Evolutionary conservation across 441 rosid genomes (phyloP).

Genomic region (Daphne laureola): DNA sequence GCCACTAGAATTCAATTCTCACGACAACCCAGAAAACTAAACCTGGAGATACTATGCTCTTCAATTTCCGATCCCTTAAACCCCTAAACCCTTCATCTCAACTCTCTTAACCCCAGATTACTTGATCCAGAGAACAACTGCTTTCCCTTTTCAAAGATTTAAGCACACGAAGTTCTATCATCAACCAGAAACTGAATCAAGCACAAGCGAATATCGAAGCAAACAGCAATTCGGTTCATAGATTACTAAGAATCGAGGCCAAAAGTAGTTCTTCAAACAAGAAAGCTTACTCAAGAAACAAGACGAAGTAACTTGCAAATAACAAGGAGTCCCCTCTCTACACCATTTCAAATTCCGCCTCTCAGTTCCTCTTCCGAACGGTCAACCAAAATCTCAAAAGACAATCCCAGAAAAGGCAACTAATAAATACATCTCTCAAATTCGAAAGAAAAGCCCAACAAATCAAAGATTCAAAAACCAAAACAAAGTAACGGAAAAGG

Average conservation of each 20-base stretch:
- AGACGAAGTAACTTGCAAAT: neutral
- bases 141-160: no score
- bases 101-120: no score
- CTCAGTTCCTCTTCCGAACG: constrained; percentile 15
- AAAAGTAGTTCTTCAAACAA: neutral
- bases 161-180: no score
- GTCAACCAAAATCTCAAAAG: constrained; percentile 14
- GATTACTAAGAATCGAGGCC: constrained; percentile 13
- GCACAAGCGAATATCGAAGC: constrained; percentile 12
- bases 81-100: no score
- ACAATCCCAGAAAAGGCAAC: constrained; percentile 3
- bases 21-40: no score
- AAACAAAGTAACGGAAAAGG: constrained; percentile 10
- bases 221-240: neutral
- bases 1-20: no score
- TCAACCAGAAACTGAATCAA: neutral
- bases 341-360: constrained; percentile 3
- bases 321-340: neutral
- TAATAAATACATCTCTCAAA: neutral
- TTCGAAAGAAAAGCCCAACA: neutral
- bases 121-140: no score
- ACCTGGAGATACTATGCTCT: no score
- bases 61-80: no score
- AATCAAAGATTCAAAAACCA: neutral
- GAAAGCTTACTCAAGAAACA: constrained; percentile 1